Evolutionary conservation across 495 filamentous ascomycete genomes (phyloP), one percentile per base, ranked within the genome.

Genomic region (Niebla homalea): DNA sequence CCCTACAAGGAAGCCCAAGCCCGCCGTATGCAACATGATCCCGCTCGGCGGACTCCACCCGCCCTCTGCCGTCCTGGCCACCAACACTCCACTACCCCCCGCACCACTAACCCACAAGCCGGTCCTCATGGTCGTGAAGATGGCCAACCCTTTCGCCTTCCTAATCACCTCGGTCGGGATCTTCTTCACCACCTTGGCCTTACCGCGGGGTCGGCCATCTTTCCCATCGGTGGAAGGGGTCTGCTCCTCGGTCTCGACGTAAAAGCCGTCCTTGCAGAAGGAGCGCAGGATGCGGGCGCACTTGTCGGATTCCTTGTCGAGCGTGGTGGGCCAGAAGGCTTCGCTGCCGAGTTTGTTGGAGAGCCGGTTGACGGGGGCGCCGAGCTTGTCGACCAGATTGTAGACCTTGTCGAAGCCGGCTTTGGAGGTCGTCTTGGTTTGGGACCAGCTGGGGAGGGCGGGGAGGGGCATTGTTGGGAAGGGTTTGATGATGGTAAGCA

Each of bases 51-150:
- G 84, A 44, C 84, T 89, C 89, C 89, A 95, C 58, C 79, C 79
- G 3, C 89, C 87, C 29, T 82, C 80, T 22, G 69, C 65, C 58
- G 82, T 81, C 26, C 88, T 77, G 18, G 76, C 89, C 44, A 93
- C 72, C 42, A 95, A 71, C 20, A 95, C 72, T 41, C 89, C 89
- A 56, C 85, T 87, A 11, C 84, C 84, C 25, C 88, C 87, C 6
- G 88, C 88, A 26, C 89, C 89, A 48, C 86, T 87, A 36, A 90
- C 70, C 88, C 88, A 95, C 16, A 95, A 73, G 32, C 89, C 89
- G 16, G 87, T 87, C 45, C 89, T 81, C 85, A 95, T 89, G 19
- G 85, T 89, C 0, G 89, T 93, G 69, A 95, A 95, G 54, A 95
- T 82, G 22, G 86, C 87, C 35, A 95, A 66, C 12, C 87, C 89